Conservation (phyloP, 2,329 filamentous ascomycete species). For the Ceratocystis colombiana region DNA sequence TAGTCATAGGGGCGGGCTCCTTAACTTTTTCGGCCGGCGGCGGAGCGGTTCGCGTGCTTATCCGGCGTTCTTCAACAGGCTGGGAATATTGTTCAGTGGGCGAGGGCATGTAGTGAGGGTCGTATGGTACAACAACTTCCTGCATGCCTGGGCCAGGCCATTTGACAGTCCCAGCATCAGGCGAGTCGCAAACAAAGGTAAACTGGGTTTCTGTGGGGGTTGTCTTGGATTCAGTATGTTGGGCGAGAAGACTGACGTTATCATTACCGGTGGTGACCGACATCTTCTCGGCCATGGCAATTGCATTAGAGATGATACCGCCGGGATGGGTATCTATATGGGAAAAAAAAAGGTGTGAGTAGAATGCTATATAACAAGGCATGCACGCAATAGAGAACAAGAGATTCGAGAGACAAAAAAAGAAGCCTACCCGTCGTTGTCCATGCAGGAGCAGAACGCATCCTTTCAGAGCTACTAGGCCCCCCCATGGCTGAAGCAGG, state of each 20-base stretch:
- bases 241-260: constrained; percentile 67
- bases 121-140: constrained; percentile 27
- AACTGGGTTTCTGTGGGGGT: constrained; percentile 75
- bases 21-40: constrained; percentile 6
- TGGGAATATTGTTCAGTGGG: constrained; percentile 28
- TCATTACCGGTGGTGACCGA: constrained; percentile 58
- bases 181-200: constrained; percentile 90
- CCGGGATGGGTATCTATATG: constrained; percentile 39
- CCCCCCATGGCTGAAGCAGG: constrained; percentile 22
- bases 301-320: constrained; percentile 85
- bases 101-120: constrained; percentile 26
- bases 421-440: constrained; percentile 11
- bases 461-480: constrained; percentile 40
- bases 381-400: not conserved
- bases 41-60: not conserved
- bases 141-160: constrained; percentile 51
- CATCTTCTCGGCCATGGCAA: constrained; percentile 72
- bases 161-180: constrained; percentile 67
- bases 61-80: not conserved
- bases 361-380: constrained; percentile 25
- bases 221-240: constrained; percentile 50
- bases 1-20: constrained; percentile 18
- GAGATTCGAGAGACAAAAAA: not conserved
- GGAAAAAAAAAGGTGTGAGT: not conserved
- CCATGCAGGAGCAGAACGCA: not conserved